phyloP scores from a whole-genome alignment of 495 filamentous ascomycete genomes.

The Penicilliopsis zonata region DNA sequence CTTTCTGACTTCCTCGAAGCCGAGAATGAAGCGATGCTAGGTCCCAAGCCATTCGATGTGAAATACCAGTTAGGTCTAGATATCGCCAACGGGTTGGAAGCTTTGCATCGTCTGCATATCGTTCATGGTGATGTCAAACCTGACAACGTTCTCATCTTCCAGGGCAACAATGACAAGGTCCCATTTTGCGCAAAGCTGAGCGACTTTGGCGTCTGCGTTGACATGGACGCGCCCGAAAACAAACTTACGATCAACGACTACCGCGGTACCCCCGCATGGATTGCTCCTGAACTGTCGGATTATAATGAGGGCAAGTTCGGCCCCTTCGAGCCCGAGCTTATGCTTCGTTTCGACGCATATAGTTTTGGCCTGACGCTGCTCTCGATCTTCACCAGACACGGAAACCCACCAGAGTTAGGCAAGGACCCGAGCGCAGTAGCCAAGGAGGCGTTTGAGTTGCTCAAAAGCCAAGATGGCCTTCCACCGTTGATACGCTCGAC shows the following conservation, averaged over 20 bases:
- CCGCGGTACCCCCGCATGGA: conserved; percentile 13
- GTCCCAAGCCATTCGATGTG: background rate
- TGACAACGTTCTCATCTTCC: conserved; percentile 24
- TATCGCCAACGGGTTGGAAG: conserved; percentile 56
- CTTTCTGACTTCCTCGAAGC: conserved; percentile 6
- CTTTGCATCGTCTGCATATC: conserved; percentile 63
- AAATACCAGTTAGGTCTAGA: conserved; percentile 10
- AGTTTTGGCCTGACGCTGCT: conserved; percentile 9
- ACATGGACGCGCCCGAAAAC: conserved; percentile 7
- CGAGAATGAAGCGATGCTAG: conserved; percentile 1
- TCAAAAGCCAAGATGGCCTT: conserved; percentile 4
- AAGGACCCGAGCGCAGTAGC: background rate
- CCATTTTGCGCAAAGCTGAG: conserved; percentile 16
- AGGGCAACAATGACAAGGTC: conserved; percentile 5
- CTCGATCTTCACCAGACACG: conserved; percentile 7
- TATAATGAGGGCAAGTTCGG: background rate
- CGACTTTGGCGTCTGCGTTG: conserved; percentile 16
- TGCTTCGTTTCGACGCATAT: conserved; percentile 11
- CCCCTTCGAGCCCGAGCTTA: conserved; percentile 5
- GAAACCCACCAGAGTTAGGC: conserved; percentile 2
- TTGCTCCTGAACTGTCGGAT: conserved; percentile 9
- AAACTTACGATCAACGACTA: conserved; percentile 7
- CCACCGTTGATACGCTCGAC: conserved; percentile 3
- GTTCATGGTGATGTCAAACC: conserved; percentile 40
- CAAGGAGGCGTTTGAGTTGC: conserved; percentile 1